A percentile compares a stretch with the other conserved stretches of the same genome.
phyloP scores from a whole-genome alignment of 495 filamentous ascomycete species.

The Aspergillus conjunctus region DNA sequence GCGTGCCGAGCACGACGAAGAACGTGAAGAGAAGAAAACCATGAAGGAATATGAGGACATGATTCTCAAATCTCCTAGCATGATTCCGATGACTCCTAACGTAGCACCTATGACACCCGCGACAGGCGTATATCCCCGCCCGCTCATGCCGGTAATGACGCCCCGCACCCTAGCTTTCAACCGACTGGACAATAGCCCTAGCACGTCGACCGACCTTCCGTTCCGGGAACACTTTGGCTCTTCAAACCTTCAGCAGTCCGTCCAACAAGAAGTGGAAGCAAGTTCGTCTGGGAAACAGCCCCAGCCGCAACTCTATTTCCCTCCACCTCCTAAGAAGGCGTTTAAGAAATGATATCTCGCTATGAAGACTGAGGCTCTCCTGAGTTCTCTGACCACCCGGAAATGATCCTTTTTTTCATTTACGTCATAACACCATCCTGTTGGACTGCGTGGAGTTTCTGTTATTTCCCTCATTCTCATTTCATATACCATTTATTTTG shows the following conservation, averaged over 20 bases:
- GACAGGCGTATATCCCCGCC: slow-evolving; percentile 6
- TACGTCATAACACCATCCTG: neutral
- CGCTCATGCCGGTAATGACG: slow-evolving; percentile 39
- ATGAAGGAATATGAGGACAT: slow-evolving; percentile 49
- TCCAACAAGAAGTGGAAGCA: slow-evolving; percentile 30
- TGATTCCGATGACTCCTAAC: slow-evolving; percentile 39
- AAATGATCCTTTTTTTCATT: neutral
- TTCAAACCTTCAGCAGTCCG: slow-evolving; percentile 26
- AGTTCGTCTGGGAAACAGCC: slow-evolving; percentile 22
- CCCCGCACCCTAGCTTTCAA: slow-evolving; percentile 50
- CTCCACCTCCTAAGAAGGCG: slow-evolving; percentile 47
- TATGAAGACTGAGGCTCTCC: slow-evolving; percentile 5
- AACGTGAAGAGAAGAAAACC: slow-evolving; percentile 43
- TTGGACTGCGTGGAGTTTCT: neutral
- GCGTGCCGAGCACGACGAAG: slow-evolving; percentile 34
- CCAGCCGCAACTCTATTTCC: slow-evolving; percentile 43
- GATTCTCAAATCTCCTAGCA: slow-evolving; percentile 47
- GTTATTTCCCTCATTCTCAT: slow-evolving; percentile 6
- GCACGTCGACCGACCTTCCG: slow-evolving; percentile 43
- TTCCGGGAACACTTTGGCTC: slow-evolving; percentile 38
- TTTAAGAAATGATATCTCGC: slow-evolving; percentile 27
- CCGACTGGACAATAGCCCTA: slow-evolving; percentile 24
- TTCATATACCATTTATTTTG: slow-evolving; percentile 17
- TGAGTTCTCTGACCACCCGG: neutral
- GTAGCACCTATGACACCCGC: slow-evolving; percentile 23